Conservation (phyloP, 75 land plant species). For the Selaginella tamariscina region DNA sequence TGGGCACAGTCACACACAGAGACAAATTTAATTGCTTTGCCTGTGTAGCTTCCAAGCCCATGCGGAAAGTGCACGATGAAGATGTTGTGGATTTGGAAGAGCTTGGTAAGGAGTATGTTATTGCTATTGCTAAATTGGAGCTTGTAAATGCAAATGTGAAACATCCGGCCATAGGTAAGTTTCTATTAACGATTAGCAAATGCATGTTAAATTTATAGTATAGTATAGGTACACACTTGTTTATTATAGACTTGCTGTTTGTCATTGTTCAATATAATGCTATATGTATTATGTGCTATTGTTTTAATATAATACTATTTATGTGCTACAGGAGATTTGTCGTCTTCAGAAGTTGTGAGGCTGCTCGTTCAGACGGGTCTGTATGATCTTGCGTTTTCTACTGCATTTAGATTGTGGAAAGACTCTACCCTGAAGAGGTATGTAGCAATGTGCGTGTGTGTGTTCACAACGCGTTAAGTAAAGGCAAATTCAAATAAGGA, state of each 20-base stretch:
- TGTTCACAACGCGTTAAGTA: neutral
- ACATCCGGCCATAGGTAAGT: slow-evolving; percentile 39
- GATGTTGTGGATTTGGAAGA: slow-evolving; percentile 40
- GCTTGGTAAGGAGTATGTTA: slow-evolving; percentile 64
- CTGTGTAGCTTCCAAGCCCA: neutral
- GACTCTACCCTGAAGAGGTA: slow-evolving; percentile 65
- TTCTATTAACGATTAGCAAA: too few relatives aligned
- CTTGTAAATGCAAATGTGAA: slow-evolving; percentile 46
- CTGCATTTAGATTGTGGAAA: slow-evolving; percentile 74
- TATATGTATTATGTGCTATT: neutral
- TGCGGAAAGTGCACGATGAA: neutral
- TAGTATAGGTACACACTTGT: too few relatives aligned
- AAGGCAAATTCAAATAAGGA: neutral
- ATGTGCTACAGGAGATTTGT: slow-evolving; percentile 36
- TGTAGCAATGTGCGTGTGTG: neutral
- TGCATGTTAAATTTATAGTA: too few relatives aligned
- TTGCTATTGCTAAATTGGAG: slow-evolving; percentile 51
- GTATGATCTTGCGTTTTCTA: slow-evolving; percentile 80
- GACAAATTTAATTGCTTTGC: too few relatives aligned
- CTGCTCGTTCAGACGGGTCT: slow-evolving; percentile 46
- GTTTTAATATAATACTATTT: neutral
- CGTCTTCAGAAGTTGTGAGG: slow-evolving; percentile 42
- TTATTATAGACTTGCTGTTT: too few relatives aligned
- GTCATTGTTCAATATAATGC: too few relatives aligned
- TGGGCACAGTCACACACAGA: too few relatives aligned